phyloP scores from a whole-genome alignment of 345 rosid species.

The Laguncularia racemosa region DNA sequence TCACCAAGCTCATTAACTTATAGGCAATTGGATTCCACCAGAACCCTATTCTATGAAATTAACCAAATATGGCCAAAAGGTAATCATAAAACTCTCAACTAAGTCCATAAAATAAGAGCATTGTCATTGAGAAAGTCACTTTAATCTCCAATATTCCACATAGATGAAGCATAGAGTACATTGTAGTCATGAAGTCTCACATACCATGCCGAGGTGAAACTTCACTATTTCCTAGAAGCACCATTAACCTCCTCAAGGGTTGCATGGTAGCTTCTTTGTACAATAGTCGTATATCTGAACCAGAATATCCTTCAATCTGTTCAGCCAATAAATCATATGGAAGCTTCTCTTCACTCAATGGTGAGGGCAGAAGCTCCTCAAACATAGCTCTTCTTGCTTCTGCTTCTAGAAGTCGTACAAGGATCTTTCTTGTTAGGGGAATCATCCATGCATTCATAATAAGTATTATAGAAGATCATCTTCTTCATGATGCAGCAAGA shows the following conservation, averaged over 20 bases:
- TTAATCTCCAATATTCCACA: too few relatives aligned
- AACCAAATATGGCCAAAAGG: too few relatives aligned
- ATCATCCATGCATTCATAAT: too few relatives aligned
- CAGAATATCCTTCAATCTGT: slow-evolving; percentile 69
- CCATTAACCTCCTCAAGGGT: slow-evolving; percentile 63
- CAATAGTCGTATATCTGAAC: slow-evolving; percentile 74
- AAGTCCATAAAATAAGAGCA: too few relatives aligned
- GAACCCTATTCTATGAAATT: too few relatives aligned
- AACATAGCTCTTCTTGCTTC: slow-evolving; percentile 90
- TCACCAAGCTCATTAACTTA: too few relatives aligned
- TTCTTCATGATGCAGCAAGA: too few relatives aligned
- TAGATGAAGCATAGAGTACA: too few relatives aligned
- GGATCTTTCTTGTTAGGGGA: slow-evolving; percentile 34
- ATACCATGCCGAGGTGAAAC: slow-evolving; percentile 61
- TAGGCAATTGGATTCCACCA: too few relatives aligned
- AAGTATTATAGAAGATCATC: too few relatives aligned
- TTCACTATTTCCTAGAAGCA: slow-evolving; percentile 47
- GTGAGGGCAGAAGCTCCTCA: slow-evolving; percentile 56
- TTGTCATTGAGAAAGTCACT: too few relatives aligned
- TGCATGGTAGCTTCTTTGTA: slow-evolving; percentile 93
- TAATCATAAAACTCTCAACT: too few relatives aligned
- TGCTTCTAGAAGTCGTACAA: slow-evolving; percentile 85
- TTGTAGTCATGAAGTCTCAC: background rate
- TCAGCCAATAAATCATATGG: slow-evolving; percentile 68
- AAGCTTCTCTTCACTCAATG: slow-evolving; percentile 38